These are phyloP conservation scores for Graphilbum sp. DNA, from an alignment of 2,329 filamentous ascomycete species.

Conservation along the genomic window DNA sequence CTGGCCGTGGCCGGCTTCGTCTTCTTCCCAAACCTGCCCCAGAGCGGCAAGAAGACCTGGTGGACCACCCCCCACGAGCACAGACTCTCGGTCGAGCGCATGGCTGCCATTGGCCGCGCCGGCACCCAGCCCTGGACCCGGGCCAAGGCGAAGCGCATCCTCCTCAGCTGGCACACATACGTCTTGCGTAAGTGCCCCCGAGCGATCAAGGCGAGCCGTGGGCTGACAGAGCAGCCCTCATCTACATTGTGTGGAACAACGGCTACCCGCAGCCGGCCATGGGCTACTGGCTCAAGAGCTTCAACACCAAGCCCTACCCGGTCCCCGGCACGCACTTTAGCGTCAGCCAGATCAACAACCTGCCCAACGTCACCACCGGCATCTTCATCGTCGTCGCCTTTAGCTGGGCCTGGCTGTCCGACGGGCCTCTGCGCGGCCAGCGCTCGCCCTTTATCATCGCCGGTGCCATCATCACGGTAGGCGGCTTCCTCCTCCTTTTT, in stretches of 20 bases:
- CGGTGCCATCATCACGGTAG: conserved; percentile 18
- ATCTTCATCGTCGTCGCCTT: conserved; percentile 20
- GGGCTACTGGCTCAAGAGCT: conserved; percentile 26
- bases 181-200: conserved; percentile 19
- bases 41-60: conserved; percentile 18
- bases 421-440: conserved; percentile 16
- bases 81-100: conserved; percentile 17
- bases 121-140: conserved; percentile 19
- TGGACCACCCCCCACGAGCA: conserved; percentile 19
- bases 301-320: conserved; percentile 18
- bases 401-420: conserved; percentile 20
- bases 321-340: conserved; percentile 18
- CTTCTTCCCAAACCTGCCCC: conserved; percentile 32
- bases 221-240: too few species aligned
- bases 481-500: conserved; percentile 2
- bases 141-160: conserved; percentile 17
- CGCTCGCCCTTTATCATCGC: conserved; percentile 22
- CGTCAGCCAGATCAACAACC: conserved; percentile 18
- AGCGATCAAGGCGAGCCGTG: conserved; percentile 23
- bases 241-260: conserved; percentile 24
- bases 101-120: conserved; percentile 19
- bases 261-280: conserved; percentile 18
- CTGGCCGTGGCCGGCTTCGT: conserved; percentile 34
- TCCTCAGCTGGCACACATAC: conserved; percentile 22
- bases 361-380: conserved; percentile 16